Percentiles rank a stretch among this genome's conserved stretches.
Conservation (phyloP, 2,329 filamentous ascomycete genomes). For the Anthostomella pinea region DNA sequence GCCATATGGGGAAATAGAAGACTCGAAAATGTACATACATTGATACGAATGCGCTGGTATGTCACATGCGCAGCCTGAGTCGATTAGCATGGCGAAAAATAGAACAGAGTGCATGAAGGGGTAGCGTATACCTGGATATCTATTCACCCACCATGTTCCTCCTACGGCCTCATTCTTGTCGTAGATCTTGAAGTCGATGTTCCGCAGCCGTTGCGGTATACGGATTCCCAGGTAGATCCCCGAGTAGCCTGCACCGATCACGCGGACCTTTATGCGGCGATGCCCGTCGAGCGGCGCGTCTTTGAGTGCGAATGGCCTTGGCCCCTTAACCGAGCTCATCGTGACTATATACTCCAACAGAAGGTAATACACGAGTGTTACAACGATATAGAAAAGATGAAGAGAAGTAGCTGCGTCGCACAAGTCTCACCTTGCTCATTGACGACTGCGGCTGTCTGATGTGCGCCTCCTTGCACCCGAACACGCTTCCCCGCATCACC, state of each 20-base stretch:
- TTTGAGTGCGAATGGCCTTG: constrained; percentile 20
- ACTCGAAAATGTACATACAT: no score
- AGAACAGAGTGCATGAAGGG: no score
- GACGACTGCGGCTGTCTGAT: no score
- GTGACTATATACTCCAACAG: not conserved
- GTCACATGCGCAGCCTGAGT: constrained; percentile 32
- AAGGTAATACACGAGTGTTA: no score
- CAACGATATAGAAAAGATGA: no score
- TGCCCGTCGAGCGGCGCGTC: constrained; percentile 29
- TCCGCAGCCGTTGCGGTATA: constrained; percentile 33
- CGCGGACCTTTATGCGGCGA: constrained; percentile 33
- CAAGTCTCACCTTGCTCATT: no score
- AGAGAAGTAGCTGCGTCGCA: no score
- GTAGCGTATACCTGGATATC: constrained; percentile 31
- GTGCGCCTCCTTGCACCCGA: no score
- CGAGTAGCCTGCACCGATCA: constrained; percentile 35
- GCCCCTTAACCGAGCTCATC: constrained; percentile 10
- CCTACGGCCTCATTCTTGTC: constrained; percentile 35
- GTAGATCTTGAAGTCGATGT: constrained; percentile 33
- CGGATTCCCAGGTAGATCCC: constrained; percentile 35
- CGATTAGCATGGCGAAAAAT: no score
- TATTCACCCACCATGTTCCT: constrained; percentile 39
- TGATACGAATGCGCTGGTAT: constrained; percentile 51
- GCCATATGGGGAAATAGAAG: no score
- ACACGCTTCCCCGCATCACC: no score